Percentiles rank a stretch among this genome's conserved stretches.
Evolutionary conservation across 306 rosid genomes (phyloP).

Genomic region (Senna siamea): DNA sequence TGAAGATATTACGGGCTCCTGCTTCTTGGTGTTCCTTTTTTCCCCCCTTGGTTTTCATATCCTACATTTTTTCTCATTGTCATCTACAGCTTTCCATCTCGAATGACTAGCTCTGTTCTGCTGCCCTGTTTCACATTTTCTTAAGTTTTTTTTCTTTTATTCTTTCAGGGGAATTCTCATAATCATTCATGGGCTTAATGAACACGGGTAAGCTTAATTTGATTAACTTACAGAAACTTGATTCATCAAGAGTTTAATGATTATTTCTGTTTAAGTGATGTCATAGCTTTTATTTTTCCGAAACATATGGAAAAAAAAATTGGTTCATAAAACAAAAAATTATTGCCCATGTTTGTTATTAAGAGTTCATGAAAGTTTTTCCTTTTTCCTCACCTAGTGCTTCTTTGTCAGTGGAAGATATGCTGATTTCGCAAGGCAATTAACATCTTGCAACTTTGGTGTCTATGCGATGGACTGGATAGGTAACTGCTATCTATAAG

Average conservation of each 20-base stretch:
- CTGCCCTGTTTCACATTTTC: conserved; percentile 31
- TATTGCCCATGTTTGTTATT: no score
- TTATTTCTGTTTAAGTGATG: conserved; percentile 1
- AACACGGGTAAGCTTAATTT: conserved; percentile 70
- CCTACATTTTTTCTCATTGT: conserved; percentile 18
- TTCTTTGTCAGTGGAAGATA: conserved; percentile 89
- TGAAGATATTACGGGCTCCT: conserved; percentile 21
- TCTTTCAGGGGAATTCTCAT: conserved; percentile 81
- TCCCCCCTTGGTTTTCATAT: background rate
- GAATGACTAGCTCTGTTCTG: conserved; percentile 1
- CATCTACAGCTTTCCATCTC: conserved; percentile 18
- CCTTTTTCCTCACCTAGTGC: conserved; percentile 15
- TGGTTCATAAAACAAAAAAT: background rate
- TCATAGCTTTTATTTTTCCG: background rate
- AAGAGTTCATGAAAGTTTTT: background rate
- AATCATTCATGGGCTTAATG: conserved; percentile 95
- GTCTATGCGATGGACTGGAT: conserved; percentile 99
- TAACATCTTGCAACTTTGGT: conserved; percentile 82
- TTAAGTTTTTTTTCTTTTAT: conserved; percentile 32
- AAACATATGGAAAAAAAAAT: background rate
- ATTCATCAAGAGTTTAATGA: background rate
- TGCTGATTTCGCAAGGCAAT: conserved; percentile 76
- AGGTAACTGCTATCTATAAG: conserved; percentile 49
- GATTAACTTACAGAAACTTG: background rate
- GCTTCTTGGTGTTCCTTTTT: background rate